Evolutionary conservation across 768 basidiomycete species (phyloP).

Genomic region (Favolaschia claudopus): DNA sequence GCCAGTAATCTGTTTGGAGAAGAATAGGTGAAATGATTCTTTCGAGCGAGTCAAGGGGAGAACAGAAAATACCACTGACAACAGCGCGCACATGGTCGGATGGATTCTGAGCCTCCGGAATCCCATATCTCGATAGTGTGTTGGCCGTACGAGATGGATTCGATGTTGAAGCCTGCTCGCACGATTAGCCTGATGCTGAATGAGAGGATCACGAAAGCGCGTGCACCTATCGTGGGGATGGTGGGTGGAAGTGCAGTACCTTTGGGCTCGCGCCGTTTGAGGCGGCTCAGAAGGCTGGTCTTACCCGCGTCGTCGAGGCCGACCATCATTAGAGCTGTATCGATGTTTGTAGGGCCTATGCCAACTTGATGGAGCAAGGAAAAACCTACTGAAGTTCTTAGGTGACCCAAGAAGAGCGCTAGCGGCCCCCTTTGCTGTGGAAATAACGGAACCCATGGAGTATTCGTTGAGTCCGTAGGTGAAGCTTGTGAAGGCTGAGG

Average conservation of each 20-base stretch:
- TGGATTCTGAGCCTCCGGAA: not conserved
- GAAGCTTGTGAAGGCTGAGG: too few species aligned
- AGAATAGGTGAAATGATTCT: not conserved
- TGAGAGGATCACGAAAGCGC: not conserved
- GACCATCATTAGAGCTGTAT: too few species aligned
- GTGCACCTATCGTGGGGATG: not conserved
- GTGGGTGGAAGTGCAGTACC: not conserved
- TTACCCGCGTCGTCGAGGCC: conserved; percentile 5
- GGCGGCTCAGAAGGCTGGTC: conserved; percentile 2
- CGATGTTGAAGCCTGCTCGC: not conserved
- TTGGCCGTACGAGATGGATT: not conserved
- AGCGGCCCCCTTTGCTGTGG: too few species aligned
- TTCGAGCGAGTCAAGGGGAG: not conserved
- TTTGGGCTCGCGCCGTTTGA: not conserved
- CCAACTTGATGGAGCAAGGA: too few species aligned
- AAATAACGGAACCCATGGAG: too few species aligned
- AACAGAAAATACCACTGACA: not conserved
- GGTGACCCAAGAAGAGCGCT: too few species aligned
- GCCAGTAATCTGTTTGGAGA: not conserved
- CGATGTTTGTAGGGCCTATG: too few species aligned
- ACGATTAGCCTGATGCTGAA: too few species aligned
- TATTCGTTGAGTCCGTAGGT: too few species aligned
- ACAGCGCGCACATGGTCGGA: not conserved
- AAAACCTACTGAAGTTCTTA: too few species aligned
- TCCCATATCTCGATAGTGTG: not conserved